Conservation (phyloP, 768 basidiomycete species). For the Phylloporus rhodoxanthus region DNA sequence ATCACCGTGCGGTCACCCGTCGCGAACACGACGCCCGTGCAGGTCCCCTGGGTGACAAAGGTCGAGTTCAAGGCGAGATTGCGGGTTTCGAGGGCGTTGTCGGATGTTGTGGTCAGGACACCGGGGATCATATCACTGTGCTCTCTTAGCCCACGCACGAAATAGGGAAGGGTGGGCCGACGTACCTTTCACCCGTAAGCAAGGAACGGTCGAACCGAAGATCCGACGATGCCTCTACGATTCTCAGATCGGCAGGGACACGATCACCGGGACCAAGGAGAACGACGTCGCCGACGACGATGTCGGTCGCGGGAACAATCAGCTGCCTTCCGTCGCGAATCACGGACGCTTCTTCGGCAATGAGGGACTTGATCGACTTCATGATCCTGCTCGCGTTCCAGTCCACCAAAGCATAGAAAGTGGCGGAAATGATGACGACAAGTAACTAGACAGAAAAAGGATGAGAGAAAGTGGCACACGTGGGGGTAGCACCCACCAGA, state of each 20-base stretch:
- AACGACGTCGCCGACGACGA: conserved; percentile 54
- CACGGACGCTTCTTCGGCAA: conserved; percentile 54
- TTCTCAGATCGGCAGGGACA: conserved; percentile 54
- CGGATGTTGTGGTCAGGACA: conserved; percentile 39
- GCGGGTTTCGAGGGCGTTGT: conserved; percentile 44
- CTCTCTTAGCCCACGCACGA: not conserved
- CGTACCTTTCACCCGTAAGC: conserved; percentile 45
- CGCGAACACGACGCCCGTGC: conserved; percentile 37
- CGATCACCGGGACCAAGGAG: conserved; percentile 50
- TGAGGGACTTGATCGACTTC: conserved; percentile 53
- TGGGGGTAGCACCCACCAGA: conserved; percentile 30
- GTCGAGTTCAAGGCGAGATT: conserved; percentile 47
- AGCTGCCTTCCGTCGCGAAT: conserved; percentile 45
- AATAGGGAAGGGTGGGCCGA: not conserved
- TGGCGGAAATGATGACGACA: conserved; percentile 38
- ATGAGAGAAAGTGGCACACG: conserved; percentile 5
- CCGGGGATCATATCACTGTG: conserved; percentile 40
- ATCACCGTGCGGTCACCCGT: conserved; percentile 41
- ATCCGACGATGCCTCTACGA: conserved; percentile 47
- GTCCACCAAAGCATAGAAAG: conserved; percentile 48
- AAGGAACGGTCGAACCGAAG: conserved; percentile 49
- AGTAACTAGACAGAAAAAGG: conserved; percentile 28
- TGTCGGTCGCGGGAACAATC: conserved; percentile 45
- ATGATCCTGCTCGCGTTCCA: conserved; percentile 46
- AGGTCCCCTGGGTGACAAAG: conserved; percentile 38